Conservation (phyloP, 805 yeast genomes). For the Saturnispora dispora region DNA sequence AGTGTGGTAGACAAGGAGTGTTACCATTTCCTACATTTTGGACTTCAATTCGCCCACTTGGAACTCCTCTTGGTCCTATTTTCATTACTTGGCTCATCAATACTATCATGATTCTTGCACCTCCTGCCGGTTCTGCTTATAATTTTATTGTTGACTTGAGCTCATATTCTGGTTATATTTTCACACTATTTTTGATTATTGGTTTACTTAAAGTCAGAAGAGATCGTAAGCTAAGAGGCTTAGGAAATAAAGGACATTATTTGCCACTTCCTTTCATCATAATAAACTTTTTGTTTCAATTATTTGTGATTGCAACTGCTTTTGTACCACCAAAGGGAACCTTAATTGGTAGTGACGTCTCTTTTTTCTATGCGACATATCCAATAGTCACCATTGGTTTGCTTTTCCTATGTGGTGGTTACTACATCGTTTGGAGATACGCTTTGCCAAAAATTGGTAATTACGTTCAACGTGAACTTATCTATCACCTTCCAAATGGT, state of each 20-base stretch:
- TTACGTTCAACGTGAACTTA: constrained; percentile 27
- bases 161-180: constrained; percentile 73
- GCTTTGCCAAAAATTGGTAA: constrained; percentile 28
- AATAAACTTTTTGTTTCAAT: constrained; percentile 27
- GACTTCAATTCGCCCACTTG: constrained; percentile 64
- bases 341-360: constrained; percentile 33
- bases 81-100: constrained; percentile 73
- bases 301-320: constrained; percentile 34
- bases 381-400: constrained; percentile 32
- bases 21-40: constrained; percentile 66
- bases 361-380: constrained; percentile 35
- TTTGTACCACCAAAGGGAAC: constrained; percentile 36
- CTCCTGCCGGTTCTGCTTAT: constrained; percentile 85
- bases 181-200: constrained; percentile 53
- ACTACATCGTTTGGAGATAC: constrained; percentile 31
- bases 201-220: constrained; percentile 45
- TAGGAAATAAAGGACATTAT: constrained; percentile 28
- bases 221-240: constrained; percentile 27
- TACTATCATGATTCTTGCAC: constrained; percentile 63
- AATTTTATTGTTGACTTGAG: constrained; percentile 71
- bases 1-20: constrained; percentile 73
- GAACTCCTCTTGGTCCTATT: constrained; percentile 64
- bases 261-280: constrained; percentile 29
- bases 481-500: constrained; percentile 29
- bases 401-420: constrained; percentile 25